These are phyloP conservation scores for Colletotrichum lini DNA, from an alignment of 2,329 filamentous ascomycete genomes.

Conservation along the genomic window DNA sequence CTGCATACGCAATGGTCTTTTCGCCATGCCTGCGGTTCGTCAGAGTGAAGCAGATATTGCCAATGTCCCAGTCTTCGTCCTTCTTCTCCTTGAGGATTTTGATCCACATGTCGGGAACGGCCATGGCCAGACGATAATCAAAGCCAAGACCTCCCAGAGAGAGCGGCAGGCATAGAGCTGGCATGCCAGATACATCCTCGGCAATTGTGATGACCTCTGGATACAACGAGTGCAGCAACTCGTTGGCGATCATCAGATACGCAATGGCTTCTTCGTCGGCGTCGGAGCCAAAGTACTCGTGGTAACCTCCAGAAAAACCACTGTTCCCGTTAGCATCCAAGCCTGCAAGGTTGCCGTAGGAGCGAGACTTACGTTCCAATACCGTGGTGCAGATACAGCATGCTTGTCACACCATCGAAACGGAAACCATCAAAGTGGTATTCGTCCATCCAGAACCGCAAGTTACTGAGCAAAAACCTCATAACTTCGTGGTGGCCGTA, in stretches of 20 bases:
- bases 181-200: conserved; percentile 99
- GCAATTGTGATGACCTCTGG: conserved; percentile 92
- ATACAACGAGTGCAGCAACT: conserved; percentile 93
- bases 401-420: conserved; percentile 98
- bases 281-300: conserved; percentile 92
- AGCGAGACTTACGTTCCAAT: conserved; percentile 85
- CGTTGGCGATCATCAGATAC: conserved; percentile 96
- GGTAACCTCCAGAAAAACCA: conserved; percentile 97
- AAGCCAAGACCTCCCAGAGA: conserved; percentile 94
- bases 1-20: conserved; percentile 98
- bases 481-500: conserved; percentile 95
- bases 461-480: conserved; percentile 94
- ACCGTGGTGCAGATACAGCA: conserved; percentile 96
- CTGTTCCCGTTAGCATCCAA: conserved; percentile 60
- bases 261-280: conserved; percentile 96
- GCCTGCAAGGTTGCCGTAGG: not conserved
- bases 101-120: conserved; percentile 98
- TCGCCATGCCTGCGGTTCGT: conserved; percentile 95
- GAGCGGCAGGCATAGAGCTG: conserved; percentile 89
- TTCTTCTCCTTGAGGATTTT: conserved; percentile 96
- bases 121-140: conserved; percentile 98
- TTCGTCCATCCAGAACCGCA: conserved; percentile 99
- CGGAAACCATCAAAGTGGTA: conserved; percentile 97
- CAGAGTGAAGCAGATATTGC: conserved; percentile 85
- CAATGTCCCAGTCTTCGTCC: conserved; percentile 94